Conservation (phyloP, 257 asterid genomes). For the Solanum rostratum region DNA sequence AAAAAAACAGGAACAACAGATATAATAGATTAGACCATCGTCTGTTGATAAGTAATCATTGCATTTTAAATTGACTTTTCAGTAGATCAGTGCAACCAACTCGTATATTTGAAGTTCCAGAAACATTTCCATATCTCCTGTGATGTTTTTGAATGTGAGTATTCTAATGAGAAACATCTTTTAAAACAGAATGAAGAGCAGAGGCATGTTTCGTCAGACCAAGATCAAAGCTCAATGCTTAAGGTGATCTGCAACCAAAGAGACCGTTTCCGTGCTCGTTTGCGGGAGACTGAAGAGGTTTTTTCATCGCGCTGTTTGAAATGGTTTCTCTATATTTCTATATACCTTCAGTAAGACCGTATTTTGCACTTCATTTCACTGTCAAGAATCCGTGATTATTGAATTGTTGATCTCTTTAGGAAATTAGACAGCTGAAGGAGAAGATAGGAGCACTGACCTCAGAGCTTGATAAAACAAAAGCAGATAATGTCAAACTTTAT, state of each 20-base stretch:
- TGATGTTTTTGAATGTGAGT: not conserved
- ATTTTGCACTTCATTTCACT: not conserved
- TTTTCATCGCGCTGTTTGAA: not conserved
- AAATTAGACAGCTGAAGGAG: conserved; percentile 88
- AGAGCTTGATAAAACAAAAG: conserved; percentile 90
- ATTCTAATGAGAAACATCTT: not conserved
- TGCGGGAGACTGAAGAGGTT: conserved; percentile 98
- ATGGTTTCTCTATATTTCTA: not conserved
- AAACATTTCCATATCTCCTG: not conserved
- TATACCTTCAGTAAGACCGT: not conserved
- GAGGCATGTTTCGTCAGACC: conserved; percentile 56
- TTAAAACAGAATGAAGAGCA: conserved; percentile 59
- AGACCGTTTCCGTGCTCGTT: conserved; percentile 90
- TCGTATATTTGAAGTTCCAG: not conserved
- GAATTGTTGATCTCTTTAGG: conserved; percentile 37
- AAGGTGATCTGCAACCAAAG: conserved; percentile 99
- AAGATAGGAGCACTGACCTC: conserved; percentile 64
- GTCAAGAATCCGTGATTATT: not conserved
- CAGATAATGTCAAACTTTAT: conserved; percentile 94
- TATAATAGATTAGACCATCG: not conserved
- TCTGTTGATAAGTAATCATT: not conserved
- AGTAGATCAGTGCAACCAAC: not conserved
- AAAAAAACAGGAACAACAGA: not conserved
- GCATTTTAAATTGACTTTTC: not conserved
- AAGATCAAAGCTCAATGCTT: conserved; percentile 95